These are phyloP conservation scores for Brassica rapa DNA, from an alignment of 345 rosid genomes.

Conservation along the genomic window DNA sequence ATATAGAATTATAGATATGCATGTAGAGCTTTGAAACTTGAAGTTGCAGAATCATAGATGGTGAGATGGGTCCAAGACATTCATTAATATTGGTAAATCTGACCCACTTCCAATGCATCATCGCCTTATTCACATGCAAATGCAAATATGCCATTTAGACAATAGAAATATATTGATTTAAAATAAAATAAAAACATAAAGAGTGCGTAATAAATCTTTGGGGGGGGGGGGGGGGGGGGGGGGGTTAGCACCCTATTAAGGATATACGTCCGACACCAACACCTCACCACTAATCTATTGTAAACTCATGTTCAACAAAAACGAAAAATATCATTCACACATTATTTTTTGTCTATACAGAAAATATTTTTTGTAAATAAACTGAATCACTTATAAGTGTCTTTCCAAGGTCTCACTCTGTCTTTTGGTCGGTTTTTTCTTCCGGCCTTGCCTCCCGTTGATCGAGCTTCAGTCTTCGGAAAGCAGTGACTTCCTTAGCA, in stretches of 20 bases:
- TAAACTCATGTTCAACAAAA: not conserved
- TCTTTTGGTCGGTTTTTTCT: no score
- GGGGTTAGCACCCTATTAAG: not conserved
- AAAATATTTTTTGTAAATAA: no score
- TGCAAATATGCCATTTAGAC: not conserved
- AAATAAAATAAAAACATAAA: not conserved
- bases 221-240: no score
- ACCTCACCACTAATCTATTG: not conserved
- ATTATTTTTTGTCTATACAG: no score
- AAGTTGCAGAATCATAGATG: not conserved
- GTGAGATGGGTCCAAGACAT: conserved; percentile 30
- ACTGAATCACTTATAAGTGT: no score
- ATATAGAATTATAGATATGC: not conserved
- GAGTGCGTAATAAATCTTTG: not conserved
- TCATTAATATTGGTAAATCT: conserved; percentile 21
- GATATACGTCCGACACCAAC: not conserved
- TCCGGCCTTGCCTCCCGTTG: no score
- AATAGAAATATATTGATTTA: not conserved
- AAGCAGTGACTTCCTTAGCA: no score
- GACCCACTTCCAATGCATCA: conserved; percentile 15
- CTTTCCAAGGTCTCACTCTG: no score
- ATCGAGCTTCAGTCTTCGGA: no score
- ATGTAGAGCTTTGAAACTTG: not conserved
- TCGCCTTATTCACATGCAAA: not conserved
- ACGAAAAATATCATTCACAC: not conserved